phyloP scores from a whole-genome alignment of 805 yeast species.

The Lachancea waltii region DNA sequence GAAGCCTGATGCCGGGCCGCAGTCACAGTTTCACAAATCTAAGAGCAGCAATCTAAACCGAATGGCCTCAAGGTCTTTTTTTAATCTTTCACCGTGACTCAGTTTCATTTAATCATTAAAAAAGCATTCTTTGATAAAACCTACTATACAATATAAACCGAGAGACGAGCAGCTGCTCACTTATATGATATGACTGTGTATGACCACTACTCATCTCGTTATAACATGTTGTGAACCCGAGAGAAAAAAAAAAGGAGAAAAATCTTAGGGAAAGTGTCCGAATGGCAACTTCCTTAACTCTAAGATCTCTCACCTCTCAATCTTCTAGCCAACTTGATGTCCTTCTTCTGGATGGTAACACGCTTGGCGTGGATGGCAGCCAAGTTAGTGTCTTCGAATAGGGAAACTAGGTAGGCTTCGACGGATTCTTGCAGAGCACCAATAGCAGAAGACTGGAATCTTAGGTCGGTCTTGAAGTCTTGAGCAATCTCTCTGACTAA shows the following conservation, averaged over 20 bases:
- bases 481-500: conserved; percentile 93
- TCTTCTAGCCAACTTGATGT: conserved; percentile 95
- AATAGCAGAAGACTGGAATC: conserved; percentile 96
- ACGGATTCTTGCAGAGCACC: conserved; percentile 98
- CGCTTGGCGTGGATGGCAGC: conserved; percentile 99
- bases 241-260: too few species aligned
- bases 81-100: not conserved
- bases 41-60: too few species aligned
- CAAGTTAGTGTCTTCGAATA: conserved; percentile 96
- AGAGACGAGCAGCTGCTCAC: not conserved
- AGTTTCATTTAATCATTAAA: not conserved
- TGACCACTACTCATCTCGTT: not conserved
- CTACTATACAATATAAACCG: conserved; percentile 4
- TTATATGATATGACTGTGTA: not conserved
- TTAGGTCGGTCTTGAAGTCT: conserved; percentile 85
- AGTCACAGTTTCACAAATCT: too few species aligned
- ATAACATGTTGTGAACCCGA: not conserved
- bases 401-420: conserved; percentile 93
- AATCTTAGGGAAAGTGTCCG: too few species aligned
- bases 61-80: too few species aligned
- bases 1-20: too few species aligned
- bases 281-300: not conserved
- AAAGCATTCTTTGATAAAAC: conserved; percentile 1
- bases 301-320: conserved; percentile 94
- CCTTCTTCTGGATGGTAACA: conserved; percentile 97